Evolutionary conservation across 2,329 filamentous ascomycete species (phyloP), one percentile per base, ranked within the genome.

Genomic region (Exserohilum turcica): DNA sequence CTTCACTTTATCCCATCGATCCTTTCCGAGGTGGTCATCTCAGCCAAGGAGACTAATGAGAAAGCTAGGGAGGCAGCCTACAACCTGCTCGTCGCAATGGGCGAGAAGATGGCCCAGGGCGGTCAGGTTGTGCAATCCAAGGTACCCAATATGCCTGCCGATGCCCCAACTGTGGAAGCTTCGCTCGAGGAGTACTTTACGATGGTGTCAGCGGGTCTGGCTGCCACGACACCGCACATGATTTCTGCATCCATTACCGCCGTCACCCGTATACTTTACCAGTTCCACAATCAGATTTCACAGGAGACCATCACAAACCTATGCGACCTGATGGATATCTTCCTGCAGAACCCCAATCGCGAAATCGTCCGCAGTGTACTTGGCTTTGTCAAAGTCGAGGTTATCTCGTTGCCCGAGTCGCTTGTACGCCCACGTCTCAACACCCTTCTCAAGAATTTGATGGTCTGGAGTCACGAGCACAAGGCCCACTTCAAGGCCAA

Each of bases 401-500:
- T 96, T 54, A 91, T 97, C 66, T 88, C 90, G 54, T 79, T 97
- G 27, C 91, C 93, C 0, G 84, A 86, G 35, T 85, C 89, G 5
- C 81, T 96, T 59, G 87, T 99, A 79, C 82, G 88, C 31, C 87
- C 91, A 4, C 86, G 92, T 19, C 84, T 99, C 31, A 79, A 82
- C 28, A 86, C 86, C 0, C 82, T 99, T 42, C 84, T 99, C 2
- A 91, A 92, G 3, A 96, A 96, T 74, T 81, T 97, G 16, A 91
- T 97, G 81, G 86, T 92, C 36, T 99, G 94, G 93, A 92, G 90
- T 71, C 91, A 97, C 75, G 94, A 99, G 76, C 95, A 99, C 80
- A 97, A 97, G 79, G 92, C 92, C 10, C 92, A 96, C 72, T 94
- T 99, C 79, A 91, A 93, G 68, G 88, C 90, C 43, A 99, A 97